phyloP scores from a whole-genome alignment of 192 early-diverging fungal species.

The Polychytrium aggregatum region DNA sequence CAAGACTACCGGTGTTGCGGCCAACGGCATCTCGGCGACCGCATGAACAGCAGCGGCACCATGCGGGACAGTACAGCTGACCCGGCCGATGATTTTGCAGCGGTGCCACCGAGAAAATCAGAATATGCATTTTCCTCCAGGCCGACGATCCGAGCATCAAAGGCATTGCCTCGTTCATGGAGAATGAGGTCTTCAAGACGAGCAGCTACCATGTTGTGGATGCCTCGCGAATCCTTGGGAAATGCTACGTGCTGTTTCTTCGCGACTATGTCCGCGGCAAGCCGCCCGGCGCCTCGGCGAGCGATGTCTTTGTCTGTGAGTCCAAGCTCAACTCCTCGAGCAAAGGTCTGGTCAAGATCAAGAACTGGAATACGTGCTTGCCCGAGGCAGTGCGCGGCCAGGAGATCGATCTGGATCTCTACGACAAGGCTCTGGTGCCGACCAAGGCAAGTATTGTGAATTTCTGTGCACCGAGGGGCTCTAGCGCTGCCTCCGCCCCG shows the following conservation, averaged over 20 bases:
- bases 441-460: slow-evolving; percentile 1
- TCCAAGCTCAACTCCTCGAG: slow-evolving; percentile 45
- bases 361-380: slow-evolving; percentile 45
- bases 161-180: slow-evolving; percentile 40
- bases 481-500: background rate
- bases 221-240: slow-evolving; percentile 42
- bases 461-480: background rate
- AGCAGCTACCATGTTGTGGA: slow-evolving; percentile 39
- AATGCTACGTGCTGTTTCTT: slow-evolving; percentile 47
- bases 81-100: slow-evolving; percentile 1
- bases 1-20: background rate
- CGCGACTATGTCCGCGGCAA: slow-evolving; percentile 44
- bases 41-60: background rate
- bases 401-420: slow-evolving; percentile 17
- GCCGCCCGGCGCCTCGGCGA: slow-evolving; percentile 24
- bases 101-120: slow-evolving; percentile 18
- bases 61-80: background rate
- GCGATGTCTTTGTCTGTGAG: slow-evolving; percentile 54
- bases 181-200: slow-evolving; percentile 58
- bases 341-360: slow-evolving; percentile 49
- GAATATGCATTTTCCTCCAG: slow-evolving; percentile 48
- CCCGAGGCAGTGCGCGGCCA: slow-evolving; percentile 28
- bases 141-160: slow-evolving; percentile 58
- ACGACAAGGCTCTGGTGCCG: slow-evolving; percentile 10
- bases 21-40: background rate